Percentiles rank a stretch among this genome's conserved stretches.
These are phyloP conservation scores for Naganishia albida DNA, from an alignment of 1,284 basidiomycete genomes.

Conservation along the genomic window DNA sequence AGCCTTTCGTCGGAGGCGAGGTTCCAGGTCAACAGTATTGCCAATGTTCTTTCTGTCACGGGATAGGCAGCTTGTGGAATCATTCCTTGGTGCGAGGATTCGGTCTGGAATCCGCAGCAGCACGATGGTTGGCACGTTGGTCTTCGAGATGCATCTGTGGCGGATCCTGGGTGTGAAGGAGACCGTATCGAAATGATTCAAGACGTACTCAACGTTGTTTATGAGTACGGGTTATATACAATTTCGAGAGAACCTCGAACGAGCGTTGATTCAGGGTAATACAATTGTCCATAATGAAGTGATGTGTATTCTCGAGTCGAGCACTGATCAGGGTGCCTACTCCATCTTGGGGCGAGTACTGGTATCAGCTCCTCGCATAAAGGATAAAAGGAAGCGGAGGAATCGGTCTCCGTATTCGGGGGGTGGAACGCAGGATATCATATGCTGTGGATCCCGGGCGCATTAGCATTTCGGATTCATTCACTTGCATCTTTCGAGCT, in stretches of 20 bases:
- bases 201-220: not conserved
- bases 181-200: not conserved
- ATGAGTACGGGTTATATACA: not conserved
- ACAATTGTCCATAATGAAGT: not conserved
- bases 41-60: constrained; percentile 23
- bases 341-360: constrained; percentile 41
- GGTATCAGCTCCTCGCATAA: constrained; percentile 75
- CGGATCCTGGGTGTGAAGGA: constrained; percentile 14
- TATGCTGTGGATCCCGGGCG: constrained; percentile 63
- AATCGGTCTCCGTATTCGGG: constrained; percentile 82
- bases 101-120: constrained; percentile 7
- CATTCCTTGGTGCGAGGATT: constrained; percentile 14
- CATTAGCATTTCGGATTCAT: constrained; percentile 14
- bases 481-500: constrained; percentile 49
- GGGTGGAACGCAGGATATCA: constrained; percentile 88
- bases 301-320: not conserved
- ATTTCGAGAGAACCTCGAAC: too few relatives aligned
- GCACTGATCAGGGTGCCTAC: not conserved
- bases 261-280: not conserved
- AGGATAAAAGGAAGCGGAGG: constrained; percentile 79
- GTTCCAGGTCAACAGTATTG: constrained; percentile 22
- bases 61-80: constrained; percentile 15
- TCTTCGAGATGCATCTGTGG: constrained; percentile 21
- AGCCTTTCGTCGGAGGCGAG: not conserved
- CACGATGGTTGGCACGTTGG: constrained; percentile 21